phyloP scores from a whole-genome alignment of 768 basidiomycete genomes.

The Termitomyces sp. region DNA sequence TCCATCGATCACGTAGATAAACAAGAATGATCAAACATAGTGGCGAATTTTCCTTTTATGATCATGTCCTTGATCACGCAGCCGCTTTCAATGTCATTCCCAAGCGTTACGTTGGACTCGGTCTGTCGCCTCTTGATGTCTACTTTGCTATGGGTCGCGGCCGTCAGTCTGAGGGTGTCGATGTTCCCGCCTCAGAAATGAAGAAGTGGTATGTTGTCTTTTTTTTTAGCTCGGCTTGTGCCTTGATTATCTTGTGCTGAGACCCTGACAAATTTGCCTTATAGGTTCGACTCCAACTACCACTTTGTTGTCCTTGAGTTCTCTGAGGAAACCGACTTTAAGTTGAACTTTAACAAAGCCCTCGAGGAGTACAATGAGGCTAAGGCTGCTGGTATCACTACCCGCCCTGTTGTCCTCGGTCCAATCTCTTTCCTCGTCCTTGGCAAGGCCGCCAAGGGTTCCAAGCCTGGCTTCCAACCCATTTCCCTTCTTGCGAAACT shows the following conservation, averaged over 20 bases:
- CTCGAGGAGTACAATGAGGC: constrained; percentile 95
- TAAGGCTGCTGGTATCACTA: constrained; percentile 78
- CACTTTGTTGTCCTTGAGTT: constrained; percentile 98
- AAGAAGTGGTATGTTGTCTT: constrained; percentile 84
- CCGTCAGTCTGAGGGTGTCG: constrained; percentile 89
- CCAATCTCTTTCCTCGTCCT: constrained; percentile 94
- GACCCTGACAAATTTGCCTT: constrained; percentile 4
- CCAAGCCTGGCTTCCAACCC: constrained; percentile 80
- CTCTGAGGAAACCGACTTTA: constrained; percentile 86
- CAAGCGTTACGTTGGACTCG: constrained; percentile 83
- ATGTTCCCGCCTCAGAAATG: constrained; percentile 98
- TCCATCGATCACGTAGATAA: constrained; percentile 12
- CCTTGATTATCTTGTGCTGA: background rate
- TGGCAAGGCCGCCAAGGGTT: constrained; percentile 86
- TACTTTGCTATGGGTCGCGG: constrained; percentile 99
- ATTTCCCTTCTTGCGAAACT: constrained; percentile 87
- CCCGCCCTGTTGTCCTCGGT: constrained; percentile 94
- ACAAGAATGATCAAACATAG: constrained; percentile 34
- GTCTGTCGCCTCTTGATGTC: constrained; percentile 85
- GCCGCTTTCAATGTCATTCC: constrained; percentile 96
- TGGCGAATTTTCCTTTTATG: constrained; percentile 97
- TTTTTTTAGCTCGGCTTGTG: constrained; percentile 6
- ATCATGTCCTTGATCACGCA: constrained; percentile 97
- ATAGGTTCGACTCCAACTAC: constrained; percentile 97
- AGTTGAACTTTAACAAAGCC: constrained; percentile 93